Conservation (phyloP, 2,329 filamentous ascomycete genomes). For the Cercospora canescens region DNA sequence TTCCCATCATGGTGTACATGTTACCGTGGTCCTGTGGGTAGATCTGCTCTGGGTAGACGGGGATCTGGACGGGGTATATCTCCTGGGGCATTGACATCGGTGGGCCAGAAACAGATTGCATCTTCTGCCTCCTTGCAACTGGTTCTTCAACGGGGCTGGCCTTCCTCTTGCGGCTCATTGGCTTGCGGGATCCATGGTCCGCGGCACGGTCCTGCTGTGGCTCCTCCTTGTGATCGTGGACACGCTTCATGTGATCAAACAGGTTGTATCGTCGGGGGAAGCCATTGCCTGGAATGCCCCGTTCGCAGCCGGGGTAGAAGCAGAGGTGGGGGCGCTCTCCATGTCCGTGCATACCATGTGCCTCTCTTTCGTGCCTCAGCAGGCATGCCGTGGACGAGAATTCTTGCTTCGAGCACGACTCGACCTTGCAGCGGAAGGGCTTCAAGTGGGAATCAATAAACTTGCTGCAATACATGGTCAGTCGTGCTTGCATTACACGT, state of each 20-base stretch:
- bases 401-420: conserved; percentile 77
- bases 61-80: conserved; percentile 7
- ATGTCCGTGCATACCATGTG: conserved; percentile 92
- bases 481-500: conserved; percentile 7
- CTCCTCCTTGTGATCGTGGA: conserved; percentile 63
- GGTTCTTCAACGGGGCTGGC: conserved; percentile 25
- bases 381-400: conserved; percentile 96
- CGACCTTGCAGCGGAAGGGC: conserved; percentile 90
- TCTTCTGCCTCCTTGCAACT: conserved; percentile 20
- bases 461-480: conserved; percentile 63
- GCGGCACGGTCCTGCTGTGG: conserved; percentile 9
- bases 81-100: conserved; percentile 9
- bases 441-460: conserved; percentile 96
- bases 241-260: conserved; percentile 94
- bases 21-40: neutral
- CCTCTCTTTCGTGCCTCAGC: conserved; percentile 91
- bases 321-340: conserved; percentile 91
- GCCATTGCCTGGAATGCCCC: conserved; percentile 77
- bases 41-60: conserved; percentile 7
- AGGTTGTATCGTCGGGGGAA: conserved; percentile 96
- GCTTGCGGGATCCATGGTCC: conserved; percentile 21
- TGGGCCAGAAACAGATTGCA: conserved; percentile 12
- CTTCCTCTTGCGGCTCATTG: conserved; percentile 32
- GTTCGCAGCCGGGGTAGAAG: conserved; percentile 83
- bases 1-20: conserved; percentile 27